These are phyloP conservation scores for Boletus sp. DNA, from an alignment of 1,284 basidiomycete genomes.

Conservation along the genomic window DNA sequence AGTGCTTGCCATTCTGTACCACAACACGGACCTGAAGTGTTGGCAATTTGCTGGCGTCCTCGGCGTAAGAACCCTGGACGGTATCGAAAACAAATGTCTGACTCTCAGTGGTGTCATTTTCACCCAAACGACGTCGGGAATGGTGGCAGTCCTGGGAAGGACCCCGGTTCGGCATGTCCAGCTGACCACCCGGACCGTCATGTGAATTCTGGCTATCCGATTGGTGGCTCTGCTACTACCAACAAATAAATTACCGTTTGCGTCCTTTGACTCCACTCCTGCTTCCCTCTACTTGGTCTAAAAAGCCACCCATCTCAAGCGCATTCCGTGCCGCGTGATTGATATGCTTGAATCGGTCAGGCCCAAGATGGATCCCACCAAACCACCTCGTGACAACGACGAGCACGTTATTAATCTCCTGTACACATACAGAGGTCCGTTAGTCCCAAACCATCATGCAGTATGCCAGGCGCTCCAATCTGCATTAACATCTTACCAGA, in stretches of 20 bases:
- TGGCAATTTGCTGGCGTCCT: constrained; percentile 15
- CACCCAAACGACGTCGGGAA: not conserved
- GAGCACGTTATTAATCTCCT: constrained; percentile 83
- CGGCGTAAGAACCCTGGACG: constrained; percentile 25
- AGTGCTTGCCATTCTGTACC: constrained; percentile 41
- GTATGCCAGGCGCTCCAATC: not conserved
- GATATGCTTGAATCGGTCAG: constrained; percentile 92
- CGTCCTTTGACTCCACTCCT: constrained; percentile 33
- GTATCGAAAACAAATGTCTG: constrained; percentile 21
- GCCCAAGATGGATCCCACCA: constrained; percentile 81
- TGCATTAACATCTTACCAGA: constrained; percentile 52
- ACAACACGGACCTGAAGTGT: constrained; percentile 15
- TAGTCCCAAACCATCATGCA: not conserved
- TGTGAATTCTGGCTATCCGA: not conserved
- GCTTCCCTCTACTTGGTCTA: constrained; percentile 47
- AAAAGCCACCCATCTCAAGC: constrained; percentile 79
- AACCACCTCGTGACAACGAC: constrained; percentile 85
- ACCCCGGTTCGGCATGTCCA: not conserved
- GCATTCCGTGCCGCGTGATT: constrained; percentile 90
- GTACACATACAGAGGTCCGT: constrained; percentile 1
- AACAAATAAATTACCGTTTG: constrained; percentile 27
- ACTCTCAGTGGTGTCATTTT: constrained; percentile 25
- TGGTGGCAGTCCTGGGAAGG: constrained; percentile 12
- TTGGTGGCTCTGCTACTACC: not conserved
- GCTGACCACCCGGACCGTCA: no score